Evolutionary conservation across 306 rosid genomes (phyloP).

Genomic region (peach (Prunus persica)): DNA sequence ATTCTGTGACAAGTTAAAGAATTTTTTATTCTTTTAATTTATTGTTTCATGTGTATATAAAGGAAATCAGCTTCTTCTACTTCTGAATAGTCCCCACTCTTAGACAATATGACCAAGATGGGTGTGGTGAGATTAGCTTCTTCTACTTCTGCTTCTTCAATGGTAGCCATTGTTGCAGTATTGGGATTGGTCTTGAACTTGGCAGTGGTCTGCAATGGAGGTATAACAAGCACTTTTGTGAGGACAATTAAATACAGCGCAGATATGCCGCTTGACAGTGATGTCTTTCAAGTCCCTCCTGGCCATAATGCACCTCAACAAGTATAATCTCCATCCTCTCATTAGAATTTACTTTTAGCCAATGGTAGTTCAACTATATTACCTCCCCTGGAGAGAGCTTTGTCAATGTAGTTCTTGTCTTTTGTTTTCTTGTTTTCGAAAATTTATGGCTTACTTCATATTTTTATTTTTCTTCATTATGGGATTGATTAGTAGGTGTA

Average conservation of each 20-base stretch:
- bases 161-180: constrained; percentile 2
- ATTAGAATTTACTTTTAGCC: not conserved
- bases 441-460: not conserved
- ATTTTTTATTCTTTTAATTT: not conserved
- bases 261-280: constrained; percentile 60
- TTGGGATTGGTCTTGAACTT: constrained; percentile 29
- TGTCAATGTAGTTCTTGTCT: not conserved
- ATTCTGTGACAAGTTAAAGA: not conserved
- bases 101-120: constrained; percentile 25
- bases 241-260: constrained; percentile 37
- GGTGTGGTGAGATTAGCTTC: constrained; percentile 20
- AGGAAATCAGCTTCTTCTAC: constrained; percentile 11
- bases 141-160: constrained; percentile 8
- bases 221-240: constrained; percentile 34
- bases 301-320: constrained; percentile 69
- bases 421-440: not conserved
- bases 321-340: constrained; percentile 20
- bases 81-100: not conserved
- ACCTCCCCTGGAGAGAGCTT: not conserved
- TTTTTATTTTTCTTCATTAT: not conserved
- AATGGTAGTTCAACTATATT: no score
- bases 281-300: constrained; percentile 42
- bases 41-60: not conserved
- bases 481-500: not conserved
- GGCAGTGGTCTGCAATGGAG: constrained; percentile 30